phyloP scores from a whole-genome alignment of 257 asterid species.

The Ballota nigra region DNA sequence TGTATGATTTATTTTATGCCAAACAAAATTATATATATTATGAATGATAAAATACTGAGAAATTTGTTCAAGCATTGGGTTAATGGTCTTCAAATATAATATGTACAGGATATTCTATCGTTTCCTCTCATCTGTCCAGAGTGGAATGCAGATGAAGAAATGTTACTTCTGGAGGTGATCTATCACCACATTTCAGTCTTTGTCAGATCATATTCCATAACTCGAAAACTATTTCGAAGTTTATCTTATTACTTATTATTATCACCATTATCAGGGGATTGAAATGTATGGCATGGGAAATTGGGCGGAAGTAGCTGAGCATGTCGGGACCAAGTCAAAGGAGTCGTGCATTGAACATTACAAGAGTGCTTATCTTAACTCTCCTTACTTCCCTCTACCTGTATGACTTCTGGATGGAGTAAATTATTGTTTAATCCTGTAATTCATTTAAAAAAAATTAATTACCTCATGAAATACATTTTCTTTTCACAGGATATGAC shows the following conservation, averaged over 20 bases:
- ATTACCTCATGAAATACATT: slow-evolving; percentile 17
- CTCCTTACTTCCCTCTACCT: slow-evolving; percentile 89
- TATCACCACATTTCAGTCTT: slow-evolving; percentile 9
- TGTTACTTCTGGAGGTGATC: slow-evolving; percentile 82
- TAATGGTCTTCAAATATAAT: slow-evolving; percentile 26
- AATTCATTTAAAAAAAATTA: not conserved
- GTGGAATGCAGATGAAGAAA: slow-evolving; percentile 94
- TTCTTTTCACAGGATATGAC: slow-evolving; percentile 65
- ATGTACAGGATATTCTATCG: slow-evolving; percentile 61
- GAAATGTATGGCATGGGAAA: slow-evolving; percentile 95
- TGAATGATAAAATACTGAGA: slow-evolving; percentile 7
- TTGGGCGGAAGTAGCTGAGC: slow-evolving; percentile 92
- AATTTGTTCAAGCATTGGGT: slow-evolving; percentile 8
- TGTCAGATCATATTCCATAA: slow-evolving; percentile 10
- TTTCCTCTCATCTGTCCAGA: slow-evolving; percentile 82
- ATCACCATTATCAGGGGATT: slow-evolving; percentile 50
- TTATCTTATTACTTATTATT: slow-evolving; percentile 16
- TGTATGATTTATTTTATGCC: not conserved
- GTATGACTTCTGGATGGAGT: slow-evolving; percentile 38
- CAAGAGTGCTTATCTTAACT: slow-evolving; percentile 62
- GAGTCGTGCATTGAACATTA: slow-evolving; percentile 75
- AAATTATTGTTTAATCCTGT: slow-evolving; percentile 2
- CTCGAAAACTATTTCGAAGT: not conserved
- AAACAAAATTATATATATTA: not conserved
- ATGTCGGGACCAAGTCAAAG: slow-evolving; percentile 82